These are phyloP conservation scores for Coemansia asiatica DNA, from an alignment of 192 early-diverging fungal genomes.

Conservation along the genomic window DNA sequence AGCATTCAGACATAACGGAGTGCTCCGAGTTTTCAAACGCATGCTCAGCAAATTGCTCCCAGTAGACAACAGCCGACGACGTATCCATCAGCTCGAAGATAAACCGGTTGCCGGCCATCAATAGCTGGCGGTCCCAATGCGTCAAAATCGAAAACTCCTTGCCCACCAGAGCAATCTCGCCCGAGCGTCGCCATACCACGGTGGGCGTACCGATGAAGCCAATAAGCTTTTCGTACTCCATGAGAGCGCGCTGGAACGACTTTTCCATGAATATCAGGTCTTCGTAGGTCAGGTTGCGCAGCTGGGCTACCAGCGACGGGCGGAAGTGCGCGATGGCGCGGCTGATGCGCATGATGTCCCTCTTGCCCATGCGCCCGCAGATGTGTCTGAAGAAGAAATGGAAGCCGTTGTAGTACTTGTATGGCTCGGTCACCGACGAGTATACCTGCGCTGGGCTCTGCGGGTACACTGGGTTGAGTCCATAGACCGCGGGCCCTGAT, in stretches of 20 bases:
- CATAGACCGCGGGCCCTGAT: constrained; percentile 49
- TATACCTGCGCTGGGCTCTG: constrained; percentile 68
- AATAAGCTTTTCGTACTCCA: constrained; percentile 96
- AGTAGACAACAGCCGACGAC: constrained; percentile 88
- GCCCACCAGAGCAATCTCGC: constrained; percentile 92
- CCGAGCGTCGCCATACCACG: constrained; percentile 95
- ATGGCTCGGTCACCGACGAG: constrained; percentile 73
- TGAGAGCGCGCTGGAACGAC: constrained; percentile 88
- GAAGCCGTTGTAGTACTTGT: constrained; percentile 91
- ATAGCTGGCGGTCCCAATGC: constrained; percentile 82
- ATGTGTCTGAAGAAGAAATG: constrained; percentile 87
- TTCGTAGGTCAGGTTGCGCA: constrained; percentile 92
- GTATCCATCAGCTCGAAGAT: constrained; percentile 86
- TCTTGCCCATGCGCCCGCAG: constrained; percentile 81
- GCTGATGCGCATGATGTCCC: constrained; percentile 87
- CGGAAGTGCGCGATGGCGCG: constrained; percentile 85
- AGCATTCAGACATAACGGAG: constrained; percentile 86
- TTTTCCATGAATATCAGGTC: constrained; percentile 97
- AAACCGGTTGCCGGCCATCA: constrained; percentile 58
- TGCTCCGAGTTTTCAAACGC: constrained; percentile 93
- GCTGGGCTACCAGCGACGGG: constrained; percentile 88
- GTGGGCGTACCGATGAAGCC: constrained; percentile 93
- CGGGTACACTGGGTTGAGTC: constrained; percentile 49
- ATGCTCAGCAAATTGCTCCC: constrained; percentile 90
- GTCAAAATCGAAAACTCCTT: constrained; percentile 96